Evolutionary conservation across 768 basidiomycete species (phyloP), one percentile per base, ranked within the genome.

Genomic region (Mycena chlorophos): DNA sequence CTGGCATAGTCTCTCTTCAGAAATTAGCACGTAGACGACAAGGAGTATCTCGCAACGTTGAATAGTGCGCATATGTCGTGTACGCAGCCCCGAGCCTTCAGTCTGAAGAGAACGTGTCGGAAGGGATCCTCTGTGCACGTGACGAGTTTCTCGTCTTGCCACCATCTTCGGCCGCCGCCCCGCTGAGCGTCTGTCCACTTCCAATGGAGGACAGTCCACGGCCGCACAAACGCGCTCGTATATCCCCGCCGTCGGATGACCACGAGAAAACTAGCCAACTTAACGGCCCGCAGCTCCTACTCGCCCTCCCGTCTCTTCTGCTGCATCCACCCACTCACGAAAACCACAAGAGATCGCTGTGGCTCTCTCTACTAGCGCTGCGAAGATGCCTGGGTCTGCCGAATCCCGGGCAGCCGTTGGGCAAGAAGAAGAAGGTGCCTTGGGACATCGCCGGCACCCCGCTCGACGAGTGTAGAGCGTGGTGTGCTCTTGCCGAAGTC

Each of bases 401-500:
- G 2, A 73, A 76, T 13, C 72, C 90, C 1, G 78, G 83, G 4
- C 76, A 78, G 4, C 78, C 80, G 49, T 66, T 85, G 5, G 48
- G 28, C 5, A 14, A 34, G 48, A 29, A n/a, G 16, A 16, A 31
- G 20, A 34, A 34, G 29, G 48, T 14, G 12, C 37, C 19, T 38
- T 40, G 30, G 53, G 45, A 46, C 45, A 57, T 29, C 52, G 57
- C 14, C 42, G 49, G 5, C 56, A 53, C 45, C 13, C 45, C 45
- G 39, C 52, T 53, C 12, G 60, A 61, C 8, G 88, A 90, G 62
- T 90, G 87, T 64, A 74, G 83, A 6, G 87, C 87, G 1, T 89
- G 86, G 83, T 83, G 84, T 1, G 79, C 80, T 10, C 61, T 91
- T 0, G 88, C 83, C 0, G 89, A 91, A 67, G 63, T 88, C 1